Percentiles rank a stretch among this genome's conserved stretches.
Evolutionary conservation across 106 monocot genomes (phyloP).

Genomic region (Dioscorea dumetorum): DNA sequence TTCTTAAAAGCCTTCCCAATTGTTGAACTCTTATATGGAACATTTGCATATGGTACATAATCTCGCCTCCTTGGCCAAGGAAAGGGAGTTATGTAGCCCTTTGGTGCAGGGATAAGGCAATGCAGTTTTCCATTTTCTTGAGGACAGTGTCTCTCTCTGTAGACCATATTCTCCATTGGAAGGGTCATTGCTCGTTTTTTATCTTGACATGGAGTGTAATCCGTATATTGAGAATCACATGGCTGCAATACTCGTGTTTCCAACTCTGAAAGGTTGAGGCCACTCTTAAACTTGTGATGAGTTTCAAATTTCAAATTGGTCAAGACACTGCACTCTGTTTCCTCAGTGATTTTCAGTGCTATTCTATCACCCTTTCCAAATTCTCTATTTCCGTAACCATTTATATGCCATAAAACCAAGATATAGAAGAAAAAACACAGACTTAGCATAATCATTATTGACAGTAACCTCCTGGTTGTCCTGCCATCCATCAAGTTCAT

Average conservation of each 20-base stretch:
- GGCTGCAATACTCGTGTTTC: conserved; percentile 19
- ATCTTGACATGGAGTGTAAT: conserved; percentile 49
- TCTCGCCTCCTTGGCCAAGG: conserved; percentile 44
- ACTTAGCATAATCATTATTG: neutral
- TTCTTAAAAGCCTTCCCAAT: conserved; percentile 41
- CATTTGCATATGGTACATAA: conserved; percentile 43
- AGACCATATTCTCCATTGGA: conserved; percentile 40
- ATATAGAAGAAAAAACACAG: conserved; percentile 6
- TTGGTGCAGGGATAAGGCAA: conserved; percentile 41
- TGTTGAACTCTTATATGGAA: conserved; percentile 14
- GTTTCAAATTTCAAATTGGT: conserved; percentile 5
- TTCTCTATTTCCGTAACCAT: conserved; percentile 3
- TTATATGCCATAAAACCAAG: conserved; percentile 1
- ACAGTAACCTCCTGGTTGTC: neutral
- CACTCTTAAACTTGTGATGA: conserved; percentile 1
- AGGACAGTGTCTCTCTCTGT: conserved; percentile 45
- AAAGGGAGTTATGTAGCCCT: conserved; percentile 35
- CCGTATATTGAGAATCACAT: conserved; percentile 24
- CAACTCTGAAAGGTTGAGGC: neutral
- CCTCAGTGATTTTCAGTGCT: conserved; percentile 7
- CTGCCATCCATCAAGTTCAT: conserved; percentile 1
- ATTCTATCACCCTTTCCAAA: conserved; percentile 11
- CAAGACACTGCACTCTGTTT: conserved; percentile 9
- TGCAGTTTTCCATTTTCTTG: conserved; percentile 24
- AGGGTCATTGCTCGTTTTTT: conserved; percentile 39